These are phyloP conservation scores for Termitomyces sp. DNA, from an alignment of 768 basidiomycete species.

Conservation along the genomic window DNA sequence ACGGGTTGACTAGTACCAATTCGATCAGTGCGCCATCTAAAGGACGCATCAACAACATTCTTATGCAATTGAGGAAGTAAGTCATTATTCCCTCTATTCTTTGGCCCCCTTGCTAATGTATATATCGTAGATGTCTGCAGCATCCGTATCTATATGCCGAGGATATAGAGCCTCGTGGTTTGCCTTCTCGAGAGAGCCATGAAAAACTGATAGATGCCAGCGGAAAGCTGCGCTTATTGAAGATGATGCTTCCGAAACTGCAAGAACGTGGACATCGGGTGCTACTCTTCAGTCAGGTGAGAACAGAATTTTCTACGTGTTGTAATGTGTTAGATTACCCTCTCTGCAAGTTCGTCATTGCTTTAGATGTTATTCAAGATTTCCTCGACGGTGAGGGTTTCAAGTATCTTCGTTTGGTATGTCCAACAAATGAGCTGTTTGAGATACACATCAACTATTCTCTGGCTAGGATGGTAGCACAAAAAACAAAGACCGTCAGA, in stretches of 20 bases:
- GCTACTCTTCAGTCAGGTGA: slow-evolving; percentile 83
- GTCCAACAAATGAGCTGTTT: slow-evolving; percentile 8
- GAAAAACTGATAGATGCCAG: slow-evolving; percentile 79
- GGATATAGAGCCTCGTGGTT: slow-evolving; percentile 69
- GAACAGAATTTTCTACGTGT: background rate
- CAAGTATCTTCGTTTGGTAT: slow-evolving; percentile 74
- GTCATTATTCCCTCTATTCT: slow-evolving; percentile 17
- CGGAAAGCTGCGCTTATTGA: slow-evolving; percentile 80
- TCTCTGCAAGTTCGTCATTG: slow-evolving; percentile 73
- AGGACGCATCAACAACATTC: slow-evolving; percentile 68
- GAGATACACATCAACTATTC: background rate
- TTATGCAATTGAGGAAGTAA: slow-evolving; percentile 87
- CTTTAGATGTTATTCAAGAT: slow-evolving; percentile 83
- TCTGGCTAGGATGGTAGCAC: slow-evolving; percentile 78
- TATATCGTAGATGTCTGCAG: slow-evolving; percentile 64
- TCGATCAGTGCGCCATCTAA: slow-evolving; percentile 32
- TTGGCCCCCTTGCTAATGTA: background rate
- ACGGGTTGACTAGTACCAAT: slow-evolving; percentile 45
- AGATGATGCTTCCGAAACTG: slow-evolving; percentile 65
- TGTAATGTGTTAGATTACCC: background rate
- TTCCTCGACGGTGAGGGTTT: slow-evolving; percentile 78
- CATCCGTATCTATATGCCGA: slow-evolving; percentile 85
- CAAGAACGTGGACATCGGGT: slow-evolving; percentile 84
- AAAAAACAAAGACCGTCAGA: slow-evolving; percentile 80
- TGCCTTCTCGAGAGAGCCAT: slow-evolving; percentile 59